Evolutionary conservation across 2,329 filamentous ascomycete species (phyloP).

Genomic region (Exophiala bonariae): DNA sequence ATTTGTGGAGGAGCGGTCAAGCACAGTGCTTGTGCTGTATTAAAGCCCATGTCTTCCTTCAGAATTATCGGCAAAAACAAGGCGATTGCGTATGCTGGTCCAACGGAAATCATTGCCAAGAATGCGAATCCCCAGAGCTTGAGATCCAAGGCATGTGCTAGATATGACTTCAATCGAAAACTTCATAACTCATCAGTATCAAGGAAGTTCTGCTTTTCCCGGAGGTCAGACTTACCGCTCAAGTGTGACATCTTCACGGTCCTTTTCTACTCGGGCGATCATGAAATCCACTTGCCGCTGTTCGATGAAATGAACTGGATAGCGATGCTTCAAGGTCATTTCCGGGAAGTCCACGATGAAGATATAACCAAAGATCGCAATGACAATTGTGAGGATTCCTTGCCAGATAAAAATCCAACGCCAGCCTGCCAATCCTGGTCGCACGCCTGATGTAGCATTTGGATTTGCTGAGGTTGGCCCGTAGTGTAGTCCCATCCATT

Average conservation of each 20-base stretch:
- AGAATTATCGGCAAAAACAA: slow-evolving; percentile 80
- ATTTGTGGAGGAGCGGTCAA: slow-evolving; percentile 59
- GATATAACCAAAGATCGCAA: slow-evolving; percentile 28
- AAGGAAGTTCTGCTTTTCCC: no score
- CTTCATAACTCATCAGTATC: no score
- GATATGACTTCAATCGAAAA: slow-evolving; percentile 16
- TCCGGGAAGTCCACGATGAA: slow-evolving; percentile 33
- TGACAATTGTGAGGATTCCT: slow-evolving; percentile 24
- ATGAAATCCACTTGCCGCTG: slow-evolving; percentile 10
- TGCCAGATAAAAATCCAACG: slow-evolving; percentile 20
- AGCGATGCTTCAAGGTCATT: slow-evolving; percentile 33
- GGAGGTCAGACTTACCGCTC: slow-evolving; percentile 42
- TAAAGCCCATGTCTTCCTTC: slow-evolving; percentile 61
- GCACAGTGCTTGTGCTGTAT: slow-evolving; percentile 64
- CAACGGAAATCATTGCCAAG: slow-evolving; percentile 61
- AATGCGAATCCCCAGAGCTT: slow-evolving; percentile 57
- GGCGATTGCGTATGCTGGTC: slow-evolving; percentile 72
- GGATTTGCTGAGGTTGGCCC: slow-evolving; percentile 6
- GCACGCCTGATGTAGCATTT: neutral
- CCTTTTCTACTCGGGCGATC: slow-evolving; percentile 50
- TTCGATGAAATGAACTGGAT: slow-evolving; percentile 34
- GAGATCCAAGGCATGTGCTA: slow-evolving; percentile 41
- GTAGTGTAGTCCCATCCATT: slow-evolving; percentile 9
- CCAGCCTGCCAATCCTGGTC: slow-evolving; percentile 12
- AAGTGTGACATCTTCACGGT: slow-evolving; percentile 51